Percentiles rank a stretch among this genome's conserved stretches.
Evolutionary conservation across 2,329 filamentous ascomycete genomes (phyloP).

Genomic region (Penicillium sclerotigenum): DNA sequence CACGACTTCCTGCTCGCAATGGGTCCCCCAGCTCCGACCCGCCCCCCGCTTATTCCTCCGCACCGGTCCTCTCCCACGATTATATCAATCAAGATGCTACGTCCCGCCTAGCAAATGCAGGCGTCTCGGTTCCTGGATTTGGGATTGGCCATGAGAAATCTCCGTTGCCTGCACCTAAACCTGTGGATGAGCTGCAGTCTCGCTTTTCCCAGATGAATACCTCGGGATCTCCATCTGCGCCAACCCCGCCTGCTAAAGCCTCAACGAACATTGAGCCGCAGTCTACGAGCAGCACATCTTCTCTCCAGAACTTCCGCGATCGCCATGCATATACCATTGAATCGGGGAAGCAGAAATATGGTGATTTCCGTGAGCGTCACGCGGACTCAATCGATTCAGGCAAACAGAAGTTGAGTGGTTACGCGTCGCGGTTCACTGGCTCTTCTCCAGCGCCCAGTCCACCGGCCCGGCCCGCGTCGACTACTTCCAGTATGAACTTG

Average conservation of each 20-base stretch:
- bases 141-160: slow-evolving; percentile 58
- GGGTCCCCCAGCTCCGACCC: slow-evolving; percentile 48
- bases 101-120: slow-evolving; percentile 66
- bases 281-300: slow-evolving; percentile 6
- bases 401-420: slow-evolving; percentile 53
- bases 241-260: slow-evolving; percentile 42
- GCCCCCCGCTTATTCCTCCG: slow-evolving; percentile 48
- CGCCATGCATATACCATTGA: slow-evolving; percentile 61
- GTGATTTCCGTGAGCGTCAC: slow-evolving; percentile 66
- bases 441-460: slow-evolving; percentile 6
- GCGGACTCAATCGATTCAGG: slow-evolving; percentile 66
- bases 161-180: slow-evolving; percentile 30
- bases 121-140: slow-evolving; percentile 73
- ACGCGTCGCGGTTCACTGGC: slow-evolving; percentile 8
- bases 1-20: slow-evolving; percentile 68
- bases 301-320: slow-evolving; percentile 56
- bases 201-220: slow-evolving; percentile 59
- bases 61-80: slow-evolving; percentile 33
- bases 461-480: slow-evolving; percentile 1
- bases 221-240: slow-evolving; percentile 27
- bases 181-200: slow-evolving; percentile 65
- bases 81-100: slow-evolving; percentile 59
- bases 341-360: slow-evolving; percentile 30
- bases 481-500: slow-evolving; percentile 2
- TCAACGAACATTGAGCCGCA: slow-evolving; percentile 54